phyloP scores from a whole-genome alignment of 2,329 filamentous ascomycete species.

The Sclerotinia spermophila region DNA sequence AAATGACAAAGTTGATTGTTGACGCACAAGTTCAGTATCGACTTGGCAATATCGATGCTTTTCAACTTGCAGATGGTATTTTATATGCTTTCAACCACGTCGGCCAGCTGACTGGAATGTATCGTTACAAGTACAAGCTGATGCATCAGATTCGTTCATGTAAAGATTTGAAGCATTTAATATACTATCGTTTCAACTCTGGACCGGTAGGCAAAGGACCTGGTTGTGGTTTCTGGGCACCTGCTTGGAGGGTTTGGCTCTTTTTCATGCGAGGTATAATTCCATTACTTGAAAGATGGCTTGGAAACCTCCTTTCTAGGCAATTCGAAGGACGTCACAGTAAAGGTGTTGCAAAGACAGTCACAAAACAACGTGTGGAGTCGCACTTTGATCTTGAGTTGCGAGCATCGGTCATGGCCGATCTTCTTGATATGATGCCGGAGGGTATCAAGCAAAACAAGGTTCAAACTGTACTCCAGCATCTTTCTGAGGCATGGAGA shows the following conservation, averaged over 20 bases:
- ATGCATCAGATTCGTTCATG: constrained; percentile 99
- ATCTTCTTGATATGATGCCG: constrained; percentile 99
- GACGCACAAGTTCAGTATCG: constrained; percentile 98
- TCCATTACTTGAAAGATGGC: constrained; percentile 91
- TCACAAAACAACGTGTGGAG: constrained; percentile 98
- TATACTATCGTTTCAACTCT: constrained; percentile 98
- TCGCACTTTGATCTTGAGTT: constrained; percentile 98
- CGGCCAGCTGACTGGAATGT: constrained; percentile 97
- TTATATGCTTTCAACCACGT: constrained; percentile 99
- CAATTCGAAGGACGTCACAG: constrained; percentile 98
- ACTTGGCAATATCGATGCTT: constrained; percentile 95
- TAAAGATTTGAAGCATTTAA: constrained; percentile 98
- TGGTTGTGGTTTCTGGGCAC: constrained; percentile 98
- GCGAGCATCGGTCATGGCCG: constrained; percentile 96
- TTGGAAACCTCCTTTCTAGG: constrained; percentile 91
- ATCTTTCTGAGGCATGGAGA: constrained; percentile 96
- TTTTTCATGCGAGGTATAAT: constrained; percentile 99
- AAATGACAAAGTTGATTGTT: constrained; percentile 94
- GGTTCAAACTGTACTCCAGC: constrained; percentile 94
- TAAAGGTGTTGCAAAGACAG: constrained; percentile 98
- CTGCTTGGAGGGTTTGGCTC: constrained; percentile 97
- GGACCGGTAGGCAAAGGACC: constrained; percentile 96
- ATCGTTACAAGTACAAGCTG: constrained; percentile 99
- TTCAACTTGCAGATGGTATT: constrained; percentile 96
- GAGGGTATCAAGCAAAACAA: constrained; percentile 99